phyloP scores from a whole-genome alignment of 2,329 filamentous ascomycete species.

The Penicillium sp. region DNA sequence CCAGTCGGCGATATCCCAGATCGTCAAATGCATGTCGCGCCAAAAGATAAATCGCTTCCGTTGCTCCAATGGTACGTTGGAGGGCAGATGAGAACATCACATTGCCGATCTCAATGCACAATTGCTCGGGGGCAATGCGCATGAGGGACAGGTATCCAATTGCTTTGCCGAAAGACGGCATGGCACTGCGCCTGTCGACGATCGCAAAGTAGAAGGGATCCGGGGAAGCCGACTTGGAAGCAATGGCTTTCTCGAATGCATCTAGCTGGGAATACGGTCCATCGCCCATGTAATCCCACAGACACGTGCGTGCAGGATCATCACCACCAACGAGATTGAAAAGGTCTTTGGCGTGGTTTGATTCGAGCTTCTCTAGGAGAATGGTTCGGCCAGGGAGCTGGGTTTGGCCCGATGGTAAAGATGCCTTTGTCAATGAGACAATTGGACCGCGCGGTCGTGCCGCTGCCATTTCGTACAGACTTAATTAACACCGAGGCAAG shows the following conservation, averaged over 20 bases:
- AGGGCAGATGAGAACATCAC: neutral
- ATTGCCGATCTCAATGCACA: neutral
- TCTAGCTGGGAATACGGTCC: neutral
- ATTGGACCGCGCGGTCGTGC: neutral
- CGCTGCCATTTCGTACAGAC: neutral
- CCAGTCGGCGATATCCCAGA: slow-evolving; percentile 55
- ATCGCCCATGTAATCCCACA: neutral
- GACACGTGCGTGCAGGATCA: neutral
- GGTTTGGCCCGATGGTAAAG: neutral
- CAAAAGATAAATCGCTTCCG: slow-evolving; percentile 57
- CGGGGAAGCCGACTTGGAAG: neutral
- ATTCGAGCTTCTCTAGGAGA: neutral
- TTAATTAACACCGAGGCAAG: neutral
- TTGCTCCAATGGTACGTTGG: slow-evolving; percentile 43
- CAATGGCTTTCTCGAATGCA: neutral
- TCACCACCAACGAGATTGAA: neutral
- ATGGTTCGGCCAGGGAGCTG: neutral
- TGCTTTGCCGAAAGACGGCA: neutral
- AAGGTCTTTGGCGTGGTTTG: neutral
- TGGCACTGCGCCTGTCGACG: neutral
- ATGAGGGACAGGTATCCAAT: neutral
- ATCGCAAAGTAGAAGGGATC: neutral
- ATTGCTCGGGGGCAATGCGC: neutral
- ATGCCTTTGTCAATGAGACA: neutral
- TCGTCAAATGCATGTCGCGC: slow-evolving; percentile 53